Conservation (phyloP, 2,329 filamentous ascomycete genomes). For the Ascosphaera apis region DNA sequence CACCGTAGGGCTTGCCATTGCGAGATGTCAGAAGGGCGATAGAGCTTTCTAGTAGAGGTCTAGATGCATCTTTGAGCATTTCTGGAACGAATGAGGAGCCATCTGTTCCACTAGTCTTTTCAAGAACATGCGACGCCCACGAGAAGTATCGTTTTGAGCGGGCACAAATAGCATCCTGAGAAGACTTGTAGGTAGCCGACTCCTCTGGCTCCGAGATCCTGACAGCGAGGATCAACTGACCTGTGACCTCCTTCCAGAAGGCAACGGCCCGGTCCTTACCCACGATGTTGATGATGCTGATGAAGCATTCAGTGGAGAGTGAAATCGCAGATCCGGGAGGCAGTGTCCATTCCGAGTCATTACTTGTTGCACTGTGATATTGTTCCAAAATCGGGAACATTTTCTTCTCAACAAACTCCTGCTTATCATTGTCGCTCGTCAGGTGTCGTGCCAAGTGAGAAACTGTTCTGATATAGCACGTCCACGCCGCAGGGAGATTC, state of each 20-base stretch:
- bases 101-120: slow-evolving; percentile 8
- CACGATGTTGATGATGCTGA: slow-evolving; percentile 15
- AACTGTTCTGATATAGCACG: slow-evolving; percentile 44
- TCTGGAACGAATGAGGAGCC: slow-evolving; percentile 10
- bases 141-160: slow-evolving; percentile 46
- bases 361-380: slow-evolving; percentile 26
- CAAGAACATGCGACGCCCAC: slow-evolving; percentile 23
- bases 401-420: slow-evolving; percentile 22
- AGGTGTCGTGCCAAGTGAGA: slow-evolving; percentile 29
- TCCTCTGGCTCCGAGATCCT: slow-evolving; percentile 59
- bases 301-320: slow-evolving; percentile 19
- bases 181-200: slow-evolving; percentile 50
- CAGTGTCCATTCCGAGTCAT: slow-evolving; percentile 28
- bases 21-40: slow-evolving; percentile 27
- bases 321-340: slow-evolving; percentile 16
- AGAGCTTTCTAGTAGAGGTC: slow-evolving; percentile 23
- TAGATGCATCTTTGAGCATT: slow-evolving; percentile 15
- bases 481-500: slow-evolving; percentile 49
- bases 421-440: slow-evolving; percentile 23
- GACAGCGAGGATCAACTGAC: slow-evolving; percentile 40
- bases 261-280: slow-evolving; percentile 27
- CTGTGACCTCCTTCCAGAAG: slow-evolving; percentile 41
- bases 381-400: slow-evolving; percentile 30
- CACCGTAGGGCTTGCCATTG: slow-evolving; percentile 45
- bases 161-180: slow-evolving; percentile 44